These are phyloP conservation scores for Trametes cinnabarina DNA, from an alignment of 768 basidiomycete genomes.

Conservation along the genomic window DNA sequence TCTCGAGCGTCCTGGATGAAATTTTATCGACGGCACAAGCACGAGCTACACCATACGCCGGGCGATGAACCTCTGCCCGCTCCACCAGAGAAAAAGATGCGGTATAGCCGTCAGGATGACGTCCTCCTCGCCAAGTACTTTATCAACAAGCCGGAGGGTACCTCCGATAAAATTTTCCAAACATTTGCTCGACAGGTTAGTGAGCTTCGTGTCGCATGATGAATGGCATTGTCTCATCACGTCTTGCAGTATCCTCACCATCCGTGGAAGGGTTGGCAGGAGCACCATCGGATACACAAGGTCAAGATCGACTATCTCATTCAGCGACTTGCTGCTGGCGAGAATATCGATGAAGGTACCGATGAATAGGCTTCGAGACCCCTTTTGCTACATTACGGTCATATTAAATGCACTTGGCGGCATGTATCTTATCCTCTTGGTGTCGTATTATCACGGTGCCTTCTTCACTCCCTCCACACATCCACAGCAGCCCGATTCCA, in stretches of 20 bases:
- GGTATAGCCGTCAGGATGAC: constrained; percentile 79
- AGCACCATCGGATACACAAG: constrained; percentile 87
- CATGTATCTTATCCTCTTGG: neutral
- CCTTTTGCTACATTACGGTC: neutral
- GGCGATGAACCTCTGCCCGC: constrained; percentile 68
- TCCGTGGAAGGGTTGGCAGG: constrained; percentile 95
- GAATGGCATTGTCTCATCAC: neutral
- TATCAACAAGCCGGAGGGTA: constrained; percentile 69
- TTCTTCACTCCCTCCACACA: neutral
- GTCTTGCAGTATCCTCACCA: constrained; percentile 71
- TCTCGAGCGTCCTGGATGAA: constrained; percentile 95
- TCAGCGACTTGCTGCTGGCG: constrained; percentile 55
- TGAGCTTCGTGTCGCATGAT: constrained; percentile 2
- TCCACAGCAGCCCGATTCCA: too few species aligned
- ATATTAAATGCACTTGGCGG: neutral
- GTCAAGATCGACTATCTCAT: constrained; percentile 82
- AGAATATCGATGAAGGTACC: constrained; percentile 41
- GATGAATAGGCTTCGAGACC: constrained; percentile 7
- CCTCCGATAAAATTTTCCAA: constrained; percentile 83
- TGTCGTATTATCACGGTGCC: neutral
- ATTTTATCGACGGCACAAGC: constrained; percentile 85
- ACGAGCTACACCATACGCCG: constrained; percentile 69
- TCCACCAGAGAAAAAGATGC: constrained; percentile 85
- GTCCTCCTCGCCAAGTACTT: constrained; percentile 77
- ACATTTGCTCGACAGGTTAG: constrained; percentile 69